Conservation (phyloP, 2,329 filamentous ascomycete species). For the Eurotiales sp. region DNA sequence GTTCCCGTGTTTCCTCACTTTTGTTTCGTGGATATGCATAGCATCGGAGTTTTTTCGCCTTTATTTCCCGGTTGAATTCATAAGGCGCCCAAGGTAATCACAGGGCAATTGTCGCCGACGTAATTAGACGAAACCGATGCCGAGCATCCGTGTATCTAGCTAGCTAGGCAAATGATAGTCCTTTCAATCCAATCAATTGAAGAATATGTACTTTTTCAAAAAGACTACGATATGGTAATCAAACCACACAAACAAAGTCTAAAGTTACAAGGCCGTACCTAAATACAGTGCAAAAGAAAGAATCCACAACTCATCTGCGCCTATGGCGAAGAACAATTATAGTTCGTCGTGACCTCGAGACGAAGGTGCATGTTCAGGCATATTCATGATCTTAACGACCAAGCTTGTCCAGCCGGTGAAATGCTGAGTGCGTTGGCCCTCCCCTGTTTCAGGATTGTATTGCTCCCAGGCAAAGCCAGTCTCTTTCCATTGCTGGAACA, state of each 20-base stretch:
- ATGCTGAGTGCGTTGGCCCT: constrained; percentile 92
- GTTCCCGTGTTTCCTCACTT: neutral
- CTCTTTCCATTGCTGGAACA: constrained; percentile 80
- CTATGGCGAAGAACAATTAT: constrained; percentile 24
- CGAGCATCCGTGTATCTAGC: too few species aligned
- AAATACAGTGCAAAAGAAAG: neutral
- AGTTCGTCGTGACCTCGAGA: constrained; percentile 46
- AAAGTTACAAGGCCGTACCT: constrained; percentile 3
- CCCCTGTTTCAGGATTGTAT: constrained; percentile 89
- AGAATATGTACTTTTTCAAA: constrained; percentile 7
- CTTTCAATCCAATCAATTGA: neutral
- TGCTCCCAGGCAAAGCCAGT: constrained; percentile 99
- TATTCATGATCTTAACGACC: constrained; percentile 94
- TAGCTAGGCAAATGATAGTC: too few species aligned
- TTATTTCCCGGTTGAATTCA: too few species aligned
- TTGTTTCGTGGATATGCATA: constrained; percentile 9
- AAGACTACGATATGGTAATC: neutral
- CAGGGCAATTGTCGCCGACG: too few species aligned
- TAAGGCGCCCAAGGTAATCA: too few species aligned
- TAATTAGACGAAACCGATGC: too few species aligned
- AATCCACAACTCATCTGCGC: neutral
- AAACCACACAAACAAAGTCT: neutral
- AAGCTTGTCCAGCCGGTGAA: constrained; percentile 99
- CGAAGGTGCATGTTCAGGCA: constrained; percentile 63
- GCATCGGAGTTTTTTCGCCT: constrained; percentile 12